Conservation (phyloP, 2,329 filamentous ascomycete species). For the Calonectria hawksworthii region DNA sequence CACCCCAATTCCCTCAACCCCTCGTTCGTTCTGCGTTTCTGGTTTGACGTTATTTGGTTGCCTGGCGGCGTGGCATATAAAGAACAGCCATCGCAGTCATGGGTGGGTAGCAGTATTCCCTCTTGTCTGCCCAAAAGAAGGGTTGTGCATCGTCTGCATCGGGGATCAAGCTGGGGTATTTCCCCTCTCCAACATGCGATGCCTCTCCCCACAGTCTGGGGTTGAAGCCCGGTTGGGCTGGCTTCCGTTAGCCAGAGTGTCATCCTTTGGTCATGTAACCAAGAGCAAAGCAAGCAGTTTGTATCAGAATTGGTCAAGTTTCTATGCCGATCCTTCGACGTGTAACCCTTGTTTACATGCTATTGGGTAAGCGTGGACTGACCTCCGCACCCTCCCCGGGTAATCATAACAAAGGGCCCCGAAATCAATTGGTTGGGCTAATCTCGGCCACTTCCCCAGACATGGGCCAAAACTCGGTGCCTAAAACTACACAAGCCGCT, state of each 20-base stretch:
- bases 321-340: neutral
- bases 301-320: neutral
- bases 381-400: conserved; percentile 14
- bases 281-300: neutral
- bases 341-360: conserved; percentile 1
- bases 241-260: neutral
- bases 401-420: conserved; percentile 7
- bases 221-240: neutral
- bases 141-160: neutral
- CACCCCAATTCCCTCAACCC: neutral
- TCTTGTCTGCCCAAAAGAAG: neutral
- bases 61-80: neutral
- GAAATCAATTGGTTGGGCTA: conserved; percentile 15
- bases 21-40: neutral
- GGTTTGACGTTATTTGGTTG: conserved; percentile 10
- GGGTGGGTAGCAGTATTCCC: neutral
- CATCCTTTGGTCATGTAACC: conserved; percentile 11
- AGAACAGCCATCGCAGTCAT: neutral
- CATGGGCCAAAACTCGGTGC: conserved; percentile 15
- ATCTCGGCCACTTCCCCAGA: conserved; percentile 10
- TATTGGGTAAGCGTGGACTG: conserved; percentile 7
- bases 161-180: neutral
- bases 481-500: neutral
- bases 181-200: neutral
- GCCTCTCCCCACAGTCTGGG: neutral